These are phyloP conservation scores for Vaucheria bursata DNA, from an alignment of 352 stramenopile species.

Conservation along the genomic window DNA sequence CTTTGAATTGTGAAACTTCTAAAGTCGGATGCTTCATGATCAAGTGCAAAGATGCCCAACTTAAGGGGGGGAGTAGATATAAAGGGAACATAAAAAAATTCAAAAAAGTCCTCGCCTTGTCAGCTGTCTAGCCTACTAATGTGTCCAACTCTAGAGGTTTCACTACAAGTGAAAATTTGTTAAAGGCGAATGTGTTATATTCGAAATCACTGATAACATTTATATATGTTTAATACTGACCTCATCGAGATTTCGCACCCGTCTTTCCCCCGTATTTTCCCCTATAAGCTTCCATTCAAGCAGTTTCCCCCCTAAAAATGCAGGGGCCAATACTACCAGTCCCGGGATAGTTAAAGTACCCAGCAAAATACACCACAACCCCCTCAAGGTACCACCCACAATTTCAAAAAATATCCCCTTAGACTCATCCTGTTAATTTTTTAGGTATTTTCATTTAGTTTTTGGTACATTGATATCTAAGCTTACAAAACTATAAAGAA, in stretches of 20 bases:
- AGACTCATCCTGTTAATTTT: conserved; percentile 4
- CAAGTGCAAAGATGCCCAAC: too few species aligned
- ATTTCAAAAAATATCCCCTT: not conserved
- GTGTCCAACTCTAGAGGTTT: too few species aligned
- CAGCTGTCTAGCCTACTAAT: too few species aligned
- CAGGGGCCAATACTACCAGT: conserved; percentile 1
- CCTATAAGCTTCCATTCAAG: conserved; percentile 10
- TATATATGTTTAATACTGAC: not conserved
- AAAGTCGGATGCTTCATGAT: too few species aligned
- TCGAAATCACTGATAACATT: too few species aligned
- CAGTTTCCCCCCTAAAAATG: conserved; percentile 6
- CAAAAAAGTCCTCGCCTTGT: too few species aligned
- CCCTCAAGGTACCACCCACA: too few species aligned
- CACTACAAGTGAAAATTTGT: too few species aligned
- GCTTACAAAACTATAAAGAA: not conserved
- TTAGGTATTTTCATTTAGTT: not conserved
- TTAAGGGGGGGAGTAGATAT: too few species aligned
- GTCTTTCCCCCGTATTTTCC: not conserved
- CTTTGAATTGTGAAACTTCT: too few species aligned
- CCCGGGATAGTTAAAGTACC: conserved; percentile 10
- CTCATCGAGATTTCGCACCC: conserved; percentile 23
- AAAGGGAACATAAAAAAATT: too few species aligned
- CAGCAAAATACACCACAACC: conserved; percentile 16
- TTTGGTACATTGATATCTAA: not conserved
- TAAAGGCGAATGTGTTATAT: too few species aligned